Percentiles rank a stretch among this genome's conserved stretches.
Evolutionary conservation across 768 basidiomycete genomes (phyloP).

Genomic region (Tylopilus cervinicoccineus): DNA sequence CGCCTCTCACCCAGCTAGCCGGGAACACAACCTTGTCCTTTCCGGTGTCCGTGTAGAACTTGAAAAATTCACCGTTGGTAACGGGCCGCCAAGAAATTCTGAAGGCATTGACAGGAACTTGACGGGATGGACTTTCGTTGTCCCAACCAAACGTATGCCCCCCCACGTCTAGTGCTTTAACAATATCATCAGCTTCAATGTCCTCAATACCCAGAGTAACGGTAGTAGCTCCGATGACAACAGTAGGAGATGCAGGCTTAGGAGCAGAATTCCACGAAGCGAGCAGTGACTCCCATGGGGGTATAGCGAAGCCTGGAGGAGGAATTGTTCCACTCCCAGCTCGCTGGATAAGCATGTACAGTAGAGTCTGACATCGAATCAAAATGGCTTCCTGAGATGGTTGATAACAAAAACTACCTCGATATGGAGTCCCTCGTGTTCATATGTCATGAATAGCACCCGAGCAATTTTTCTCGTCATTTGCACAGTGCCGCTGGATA

Average conservation of each 20-base stretch:
- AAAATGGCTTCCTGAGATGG: not conserved
- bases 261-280: slow-evolving; percentile 45
- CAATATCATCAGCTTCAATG: slow-evolving; percentile 60
- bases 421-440: slow-evolving; percentile 86
- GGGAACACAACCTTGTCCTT: slow-evolving; percentile 38
- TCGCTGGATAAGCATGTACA: slow-evolving; percentile 91
- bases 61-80: slow-evolving; percentile 82
- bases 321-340: slow-evolving; percentile 75
- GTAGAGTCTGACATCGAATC: slow-evolving; percentile 52
- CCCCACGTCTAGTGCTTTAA: slow-evolving; percentile 35
- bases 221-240: slow-evolving; percentile 54
- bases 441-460: slow-evolving; percentile 85
- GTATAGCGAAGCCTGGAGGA: slow-evolving; percentile 68
- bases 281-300: slow-evolving; percentile 63
- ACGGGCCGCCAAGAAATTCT: slow-evolving; percentile 82
- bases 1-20: slow-evolving; percentile 22
- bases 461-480: slow-evolving; percentile 68
- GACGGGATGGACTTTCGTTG: slow-evolving; percentile 75
- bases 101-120: slow-evolving; percentile 62
- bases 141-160: slow-evolving; percentile 91
- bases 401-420: slow-evolving; percentile 45
- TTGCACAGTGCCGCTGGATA: slow-evolving; percentile 45
- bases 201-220: slow-evolving; percentile 83
- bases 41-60: slow-evolving; percentile 50
- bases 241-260: slow-evolving; percentile 38